Conservation (phyloP, 148 eudicot species). For the Camellia lanceoleosa region DNA sequence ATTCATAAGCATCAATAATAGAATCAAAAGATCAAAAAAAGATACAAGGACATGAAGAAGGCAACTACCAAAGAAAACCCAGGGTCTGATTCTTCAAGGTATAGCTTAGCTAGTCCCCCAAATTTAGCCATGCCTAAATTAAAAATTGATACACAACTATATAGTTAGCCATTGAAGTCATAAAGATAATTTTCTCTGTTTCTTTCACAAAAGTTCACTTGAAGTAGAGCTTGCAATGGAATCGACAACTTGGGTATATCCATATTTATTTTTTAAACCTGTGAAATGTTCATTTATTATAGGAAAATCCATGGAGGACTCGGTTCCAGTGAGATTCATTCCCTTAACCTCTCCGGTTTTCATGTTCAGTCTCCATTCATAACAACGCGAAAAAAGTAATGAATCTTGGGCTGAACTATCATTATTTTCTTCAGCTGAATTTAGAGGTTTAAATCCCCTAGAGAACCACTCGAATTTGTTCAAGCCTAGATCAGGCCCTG, state of each 20-base stretch:
- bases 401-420: constrained; percentile 14
- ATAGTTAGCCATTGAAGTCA: neutral
- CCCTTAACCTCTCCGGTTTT: constrained; percentile 35
- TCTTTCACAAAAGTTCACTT: constrained; percentile 17
- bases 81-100: constrained; percentile 22
- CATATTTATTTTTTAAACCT: constrained; percentile 28
- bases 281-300: constrained; percentile 34
- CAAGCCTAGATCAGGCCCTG: constrained; percentile 37
- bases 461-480: constrained; percentile 41
- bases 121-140: constrained; percentile 39
- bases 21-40: too few relatives aligned
- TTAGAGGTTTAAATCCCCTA: constrained; percentile 22
- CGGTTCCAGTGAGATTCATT: constrained; percentile 29
- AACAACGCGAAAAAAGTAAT: constrained; percentile 22
- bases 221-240: constrained; percentile 31
- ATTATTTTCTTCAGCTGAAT: constrained; percentile 4
- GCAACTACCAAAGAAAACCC: too few relatives aligned
- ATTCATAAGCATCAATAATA: too few relatives aligned
- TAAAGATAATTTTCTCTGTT: neutral
- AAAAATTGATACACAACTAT: too few relatives aligned
- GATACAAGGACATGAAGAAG: too few relatives aligned
- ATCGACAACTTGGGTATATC: constrained; percentile 32
- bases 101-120: constrained; percentile 40
- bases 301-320: constrained; percentile 40
- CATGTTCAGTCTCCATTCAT: constrained; percentile 47